These are phyloP conservation scores for Epicoccum nigrum DNA, from an alignment of 2,329 filamentous ascomycete species.

Conservation along the genomic window DNA sequence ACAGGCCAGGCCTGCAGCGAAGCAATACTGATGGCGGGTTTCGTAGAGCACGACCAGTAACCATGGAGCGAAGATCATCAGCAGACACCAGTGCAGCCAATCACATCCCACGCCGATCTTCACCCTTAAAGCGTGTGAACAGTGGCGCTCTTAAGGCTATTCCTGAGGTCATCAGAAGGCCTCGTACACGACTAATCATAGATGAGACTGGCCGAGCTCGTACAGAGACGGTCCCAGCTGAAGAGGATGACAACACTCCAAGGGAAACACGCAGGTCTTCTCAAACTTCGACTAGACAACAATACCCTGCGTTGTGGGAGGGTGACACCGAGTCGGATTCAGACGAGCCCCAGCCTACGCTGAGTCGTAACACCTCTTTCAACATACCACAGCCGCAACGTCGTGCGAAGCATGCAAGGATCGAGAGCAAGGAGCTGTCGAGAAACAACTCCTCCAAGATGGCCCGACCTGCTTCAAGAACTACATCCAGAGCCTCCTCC, in stretches of 20 bases:
- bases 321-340: conserved; percentile 49
- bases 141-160: conserved; percentile 53
- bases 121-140: conserved; percentile 54
- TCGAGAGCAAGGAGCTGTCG: conserved; percentile 38
- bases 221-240: conserved; percentile 51
- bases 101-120: conserved; percentile 52
- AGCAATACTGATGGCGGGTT: conserved; percentile 56
- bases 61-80: conserved; percentile 39
- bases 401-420: conserved; percentile 44
- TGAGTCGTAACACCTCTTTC: conserved; percentile 47
- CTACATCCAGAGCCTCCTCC: conserved; percentile 23
- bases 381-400: conserved; percentile 40
- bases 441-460: conserved; percentile 43
- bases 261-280: conserved; percentile 29
- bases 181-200: conserved; percentile 54
- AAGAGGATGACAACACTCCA: conserved; percentile 44
- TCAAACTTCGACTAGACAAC: conserved; percentile 37
- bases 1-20: conserved; percentile 48
- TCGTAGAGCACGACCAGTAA: conserved; percentile 35
- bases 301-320: conserved; percentile 54
- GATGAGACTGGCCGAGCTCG: conserved; percentile 56
- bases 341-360: conserved; percentile 37
- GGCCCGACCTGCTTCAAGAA: conserved; percentile 39
- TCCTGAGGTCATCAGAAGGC: conserved; percentile 51
- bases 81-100: conserved; percentile 25